phyloP scores from a whole-genome alignment of 2,329 filamentous ascomycete genomes.

The Trichoderma oligosporum region DNA sequence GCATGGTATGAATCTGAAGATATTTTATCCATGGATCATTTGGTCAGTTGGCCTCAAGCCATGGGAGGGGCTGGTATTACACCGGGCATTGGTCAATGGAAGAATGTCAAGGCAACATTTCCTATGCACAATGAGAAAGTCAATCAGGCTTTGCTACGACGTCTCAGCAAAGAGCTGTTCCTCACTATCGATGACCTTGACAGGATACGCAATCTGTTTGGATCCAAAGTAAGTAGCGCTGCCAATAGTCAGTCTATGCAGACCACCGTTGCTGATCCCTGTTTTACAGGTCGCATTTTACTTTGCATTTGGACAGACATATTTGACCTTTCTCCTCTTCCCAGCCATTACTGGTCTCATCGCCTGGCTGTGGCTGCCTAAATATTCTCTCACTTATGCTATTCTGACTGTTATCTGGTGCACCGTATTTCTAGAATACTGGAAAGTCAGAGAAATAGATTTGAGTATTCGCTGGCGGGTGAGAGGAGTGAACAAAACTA shows the following conservation, averaged over 20 bases:
- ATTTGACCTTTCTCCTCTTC: slow-evolving; percentile 67
- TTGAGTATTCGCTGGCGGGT: slow-evolving; percentile 70
- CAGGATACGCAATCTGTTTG: slow-evolving; percentile 58
- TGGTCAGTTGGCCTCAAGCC: slow-evolving; percentile 55
- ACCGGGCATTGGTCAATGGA: slow-evolving; percentile 54
- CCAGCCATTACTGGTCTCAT: slow-evolving; percentile 65
- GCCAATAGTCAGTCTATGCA: neutral
- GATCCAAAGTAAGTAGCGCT: slow-evolving; percentile 45
- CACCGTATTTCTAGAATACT: slow-evolving; percentile 72
- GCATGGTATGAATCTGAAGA: slow-evolving; percentile 59
- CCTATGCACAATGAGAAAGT: slow-evolving; percentile 57
- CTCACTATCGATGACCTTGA: slow-evolving; percentile 52
- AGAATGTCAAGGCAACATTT: slow-evolving; percentile 58
- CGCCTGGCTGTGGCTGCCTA: slow-evolving; percentile 64
- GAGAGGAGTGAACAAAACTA: slow-evolving; percentile 62
- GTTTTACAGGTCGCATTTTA: slow-evolving; percentile 64
- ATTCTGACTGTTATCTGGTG: slow-evolving; percentile 66
- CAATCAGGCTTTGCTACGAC: slow-evolving; percentile 55
- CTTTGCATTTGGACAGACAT: slow-evolving; percentile 77
- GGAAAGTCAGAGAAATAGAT: slow-evolving; percentile 72
- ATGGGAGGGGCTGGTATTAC: slow-evolving; percentile 62
- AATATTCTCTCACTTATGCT: slow-evolving; percentile 68
- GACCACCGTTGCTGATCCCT: neutral
- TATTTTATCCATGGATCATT: slow-evolving; percentile 65
- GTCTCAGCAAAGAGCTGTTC: slow-evolving; percentile 52